phyloP scores from a whole-genome alignment of 768 basidiomycete species.

The Amanita rubescens region DNA sequence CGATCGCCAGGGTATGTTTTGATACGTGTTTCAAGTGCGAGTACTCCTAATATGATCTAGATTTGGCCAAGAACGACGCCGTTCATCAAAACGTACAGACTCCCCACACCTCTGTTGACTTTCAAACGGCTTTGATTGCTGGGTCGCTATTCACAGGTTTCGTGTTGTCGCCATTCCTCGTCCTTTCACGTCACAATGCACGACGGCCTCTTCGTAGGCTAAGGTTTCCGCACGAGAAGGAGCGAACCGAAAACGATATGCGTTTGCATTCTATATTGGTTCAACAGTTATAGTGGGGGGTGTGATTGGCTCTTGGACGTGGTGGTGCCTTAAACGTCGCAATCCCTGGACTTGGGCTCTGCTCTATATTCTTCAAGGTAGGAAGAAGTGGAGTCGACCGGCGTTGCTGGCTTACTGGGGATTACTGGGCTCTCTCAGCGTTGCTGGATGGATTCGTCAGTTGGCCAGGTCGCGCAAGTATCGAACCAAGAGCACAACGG shows the following conservation, averaged over 20 bases:
- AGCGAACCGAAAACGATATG: slow-evolving; percentile 77
- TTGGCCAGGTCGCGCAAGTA: slow-evolving; percentile 70
- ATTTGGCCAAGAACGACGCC: slow-evolving; percentile 74
- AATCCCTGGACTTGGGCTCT: slow-evolving; percentile 87
- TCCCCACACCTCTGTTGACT: slow-evolving; percentile 85
- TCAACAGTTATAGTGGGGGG: slow-evolving; percentile 71
- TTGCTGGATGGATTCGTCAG: slow-evolving; percentile 94
- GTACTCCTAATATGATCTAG: slow-evolving; percentile 28
- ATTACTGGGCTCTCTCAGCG: slow-evolving; percentile 68
- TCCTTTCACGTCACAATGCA: slow-evolving; percentile 87
- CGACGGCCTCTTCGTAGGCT: slow-evolving; percentile 79
- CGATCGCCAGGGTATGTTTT: slow-evolving; percentile 66
- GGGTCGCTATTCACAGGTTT: slow-evolving; percentile 92
- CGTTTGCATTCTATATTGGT: slow-evolving; percentile 77
- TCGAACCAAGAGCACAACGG: slow-evolving; percentile 38
- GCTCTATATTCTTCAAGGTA: slow-evolving; percentile 71
- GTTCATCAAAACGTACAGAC: slow-evolving; percentile 85
- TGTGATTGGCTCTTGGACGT: slow-evolving; percentile 87
- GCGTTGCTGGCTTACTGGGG: slow-evolving; percentile 84
- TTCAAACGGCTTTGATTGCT: slow-evolving; percentile 88
- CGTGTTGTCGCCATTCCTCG: slow-evolving; percentile 87
- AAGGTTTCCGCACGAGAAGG: slow-evolving; percentile 66
- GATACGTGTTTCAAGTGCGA: neutral
- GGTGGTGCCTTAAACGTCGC: slow-evolving; percentile 72
- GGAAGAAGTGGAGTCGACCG: slow-evolving; percentile 70